Conservation (phyloP, 2,329 filamentous ascomycete genomes). For the Didymella segeticola region DNA sequence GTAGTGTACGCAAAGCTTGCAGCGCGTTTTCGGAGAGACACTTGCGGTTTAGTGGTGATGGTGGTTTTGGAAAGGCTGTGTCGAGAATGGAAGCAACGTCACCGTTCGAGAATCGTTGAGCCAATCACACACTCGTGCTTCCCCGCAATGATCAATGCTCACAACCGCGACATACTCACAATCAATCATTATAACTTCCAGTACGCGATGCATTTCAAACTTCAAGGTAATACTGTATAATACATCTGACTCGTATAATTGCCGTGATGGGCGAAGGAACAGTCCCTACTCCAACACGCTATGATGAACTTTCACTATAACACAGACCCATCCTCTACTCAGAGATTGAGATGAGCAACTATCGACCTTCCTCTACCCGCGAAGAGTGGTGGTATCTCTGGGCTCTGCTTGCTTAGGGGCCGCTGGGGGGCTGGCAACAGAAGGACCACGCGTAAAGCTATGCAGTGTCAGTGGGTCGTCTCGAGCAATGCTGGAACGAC, state of each 20-base stretch:
- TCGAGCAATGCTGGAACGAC: not conserved
- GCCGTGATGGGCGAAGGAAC: not conserved
- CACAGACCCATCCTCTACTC: constrained; percentile 7
- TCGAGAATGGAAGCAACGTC: constrained; percentile 6
- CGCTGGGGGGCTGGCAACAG: constrained; percentile 7
- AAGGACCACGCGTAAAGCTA: constrained; percentile 45
- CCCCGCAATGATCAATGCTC: constrained; percentile 2
- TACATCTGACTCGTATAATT: too few relatives aligned
- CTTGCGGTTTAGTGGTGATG: not conserved
- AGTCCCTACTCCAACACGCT: not conserved
- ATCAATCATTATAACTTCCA: not conserved
- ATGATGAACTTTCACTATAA: not conserved
- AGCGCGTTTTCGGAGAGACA: not conserved
- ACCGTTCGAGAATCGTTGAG: not conserved
- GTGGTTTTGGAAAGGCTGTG: not conserved
- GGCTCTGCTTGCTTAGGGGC: constrained; percentile 23
- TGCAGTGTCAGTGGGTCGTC: constrained; percentile 11
- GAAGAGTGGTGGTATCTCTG: constrained; percentile 36
- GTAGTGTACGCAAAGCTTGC: not conserved
- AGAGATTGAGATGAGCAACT: constrained; percentile 14
- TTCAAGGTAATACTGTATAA: not conserved
- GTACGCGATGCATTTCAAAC: not conserved
- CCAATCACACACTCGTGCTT: not conserved
- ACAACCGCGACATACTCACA: not conserved
- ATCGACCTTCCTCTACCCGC: constrained; percentile 19